A percentile compares a stretch with the other conserved stretches of the same genome.
phyloP scores from a whole-genome alignment of 2,329 filamentous ascomycete species.

The Ceratocystis lukuohia region DNA sequence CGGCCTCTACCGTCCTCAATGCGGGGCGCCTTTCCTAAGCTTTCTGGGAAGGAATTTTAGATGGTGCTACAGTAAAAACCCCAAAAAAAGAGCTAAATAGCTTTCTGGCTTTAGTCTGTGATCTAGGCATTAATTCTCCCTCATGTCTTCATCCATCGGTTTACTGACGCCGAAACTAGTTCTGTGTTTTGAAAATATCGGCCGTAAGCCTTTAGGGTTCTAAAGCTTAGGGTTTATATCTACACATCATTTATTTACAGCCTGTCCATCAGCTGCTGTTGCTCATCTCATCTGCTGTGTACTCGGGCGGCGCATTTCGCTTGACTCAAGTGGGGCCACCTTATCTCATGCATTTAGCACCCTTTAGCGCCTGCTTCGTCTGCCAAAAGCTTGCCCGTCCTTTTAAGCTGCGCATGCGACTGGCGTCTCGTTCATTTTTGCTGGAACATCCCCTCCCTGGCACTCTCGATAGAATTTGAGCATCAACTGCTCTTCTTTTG shows the following conservation, averaged over 20 bases:
- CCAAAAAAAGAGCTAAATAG: neutral
- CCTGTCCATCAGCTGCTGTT: neutral
- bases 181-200: no score
- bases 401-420: neutral
- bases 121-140: neutral
- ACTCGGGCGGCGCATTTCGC: neutral
- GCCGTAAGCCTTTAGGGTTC: no score
- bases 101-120: neutral
- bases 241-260: neutral
- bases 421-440: neutral
- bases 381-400: neutral
- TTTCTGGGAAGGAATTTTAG: neutral
- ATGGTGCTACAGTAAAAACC: no score
- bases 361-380: neutral
- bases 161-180: no score
- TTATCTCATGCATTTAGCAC: neutral
- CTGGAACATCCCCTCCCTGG: neutral
- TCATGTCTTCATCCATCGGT: neutral
- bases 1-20: no score
- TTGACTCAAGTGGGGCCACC: neutral
- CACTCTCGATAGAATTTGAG: neutral
- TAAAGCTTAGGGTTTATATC: neutral
- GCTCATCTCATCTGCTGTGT: neutral
- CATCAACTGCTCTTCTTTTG: neutral
- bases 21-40: neutral